These are phyloP conservation scores for Dactylellina drechsleri DNA, from an alignment of 2,329 filamentous ascomycete species.

Conservation along the genomic window DNA sequence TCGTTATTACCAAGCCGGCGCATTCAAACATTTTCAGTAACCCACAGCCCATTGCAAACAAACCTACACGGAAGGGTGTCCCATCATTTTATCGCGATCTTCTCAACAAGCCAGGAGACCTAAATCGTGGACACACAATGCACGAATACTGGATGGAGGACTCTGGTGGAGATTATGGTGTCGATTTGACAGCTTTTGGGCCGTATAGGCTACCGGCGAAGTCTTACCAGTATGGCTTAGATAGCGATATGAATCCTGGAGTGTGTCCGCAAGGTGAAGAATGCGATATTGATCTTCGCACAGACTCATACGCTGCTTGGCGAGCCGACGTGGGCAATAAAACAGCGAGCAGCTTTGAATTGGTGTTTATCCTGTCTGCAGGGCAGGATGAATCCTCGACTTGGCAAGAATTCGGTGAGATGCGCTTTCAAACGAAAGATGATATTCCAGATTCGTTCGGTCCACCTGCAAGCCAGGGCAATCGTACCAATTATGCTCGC, in stretches of 20 bases:
- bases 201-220: constrained; percentile 66
- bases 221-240: constrained; percentile 67
- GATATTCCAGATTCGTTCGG: constrained; percentile 67
- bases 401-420: constrained; percentile 70
- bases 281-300: constrained; percentile 66
- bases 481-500: constrained; percentile 64
- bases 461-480: constrained; percentile 63
- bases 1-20: constrained; percentile 65
- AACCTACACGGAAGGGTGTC: constrained; percentile 64
- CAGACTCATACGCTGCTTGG: constrained; percentile 66
- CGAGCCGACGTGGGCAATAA: constrained; percentile 66
- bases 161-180: constrained; percentile 67
- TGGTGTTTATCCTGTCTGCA: constrained; percentile 68
- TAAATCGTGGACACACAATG: constrained; percentile 67
- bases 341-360: constrained; percentile 65
- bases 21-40: constrained; percentile 67
- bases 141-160: constrained; percentile 71
- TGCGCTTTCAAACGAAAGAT: constrained; percentile 65
- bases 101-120: constrained; percentile 65
- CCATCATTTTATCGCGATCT: constrained; percentile 67
- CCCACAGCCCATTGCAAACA: constrained; percentile 64
- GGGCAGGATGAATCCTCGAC: constrained; percentile 69
- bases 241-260: constrained; percentile 65
- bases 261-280: constrained; percentile 64
- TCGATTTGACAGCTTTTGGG: constrained; percentile 67